These are phyloP conservation scores for Protomyces gravidus DNA, from an alignment of 1,139 yeast species.

Conservation along the genomic window DNA sequence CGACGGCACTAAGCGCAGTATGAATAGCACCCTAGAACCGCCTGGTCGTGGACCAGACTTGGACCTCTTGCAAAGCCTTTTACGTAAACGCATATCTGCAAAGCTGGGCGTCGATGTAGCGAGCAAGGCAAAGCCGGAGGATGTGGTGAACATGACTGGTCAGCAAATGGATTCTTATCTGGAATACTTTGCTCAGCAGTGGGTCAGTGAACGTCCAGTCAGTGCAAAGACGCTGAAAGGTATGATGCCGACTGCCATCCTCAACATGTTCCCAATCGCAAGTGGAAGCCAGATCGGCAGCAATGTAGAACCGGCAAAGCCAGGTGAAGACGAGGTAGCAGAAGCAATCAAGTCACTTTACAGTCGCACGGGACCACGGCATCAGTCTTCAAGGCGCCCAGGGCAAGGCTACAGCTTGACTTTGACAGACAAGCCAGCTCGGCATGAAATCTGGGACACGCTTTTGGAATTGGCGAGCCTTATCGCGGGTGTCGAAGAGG, in stretches of 20 bases:
- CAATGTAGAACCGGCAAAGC: neutral
- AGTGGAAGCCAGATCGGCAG: neutral
- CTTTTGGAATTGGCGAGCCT: constrained; percentile 16
- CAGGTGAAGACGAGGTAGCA: neutral
- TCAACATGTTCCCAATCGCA: constrained; percentile 7
- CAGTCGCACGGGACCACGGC: neutral
- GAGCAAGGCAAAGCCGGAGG: constrained; percentile 10
- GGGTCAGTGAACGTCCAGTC: neutral
- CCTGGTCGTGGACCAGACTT: constrained; percentile 4
- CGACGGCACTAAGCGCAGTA: constrained; percentile 5
- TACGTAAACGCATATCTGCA: constrained; percentile 1
- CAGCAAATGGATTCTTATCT: constrained; percentile 10
- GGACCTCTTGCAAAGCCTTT: neutral
- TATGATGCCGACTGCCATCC: constrained; percentile 4
- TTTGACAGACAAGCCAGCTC: neutral
- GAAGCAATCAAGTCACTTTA: neutral
- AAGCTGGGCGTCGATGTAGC: constrained; percentile 14
- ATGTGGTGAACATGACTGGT: constrained; percentile 7
- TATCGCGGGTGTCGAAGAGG: neutral
- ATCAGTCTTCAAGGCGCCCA: neutral
- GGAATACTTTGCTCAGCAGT: constrained; percentile 9
- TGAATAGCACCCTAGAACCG: neutral
- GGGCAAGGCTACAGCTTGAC: constrained; percentile 7
- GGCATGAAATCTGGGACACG: neutral
- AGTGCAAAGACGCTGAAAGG: neutral